Percentiles rank a stretch among this genome's conserved stretches.
Conservation (phyloP, 2,329 filamentous ascomycete genomes). For the Cytospora leucostoma region DNA sequence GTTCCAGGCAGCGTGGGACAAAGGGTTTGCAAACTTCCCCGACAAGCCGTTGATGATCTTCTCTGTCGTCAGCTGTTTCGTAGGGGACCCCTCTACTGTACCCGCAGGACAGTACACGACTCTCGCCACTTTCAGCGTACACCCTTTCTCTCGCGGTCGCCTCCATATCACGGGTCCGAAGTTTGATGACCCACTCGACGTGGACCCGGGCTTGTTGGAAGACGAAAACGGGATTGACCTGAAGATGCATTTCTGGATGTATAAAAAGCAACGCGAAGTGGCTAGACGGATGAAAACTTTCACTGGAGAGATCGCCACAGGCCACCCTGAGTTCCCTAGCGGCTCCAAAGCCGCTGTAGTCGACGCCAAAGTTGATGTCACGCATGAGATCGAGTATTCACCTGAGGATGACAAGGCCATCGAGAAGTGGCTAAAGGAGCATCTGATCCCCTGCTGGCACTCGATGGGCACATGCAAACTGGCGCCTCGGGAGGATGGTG, state of each 20-base stretch:
- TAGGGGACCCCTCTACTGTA: too few relatives aligned
- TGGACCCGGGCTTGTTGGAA: constrained; percentile 54
- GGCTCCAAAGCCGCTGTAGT: constrained; percentile 43
- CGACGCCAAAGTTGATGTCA: constrained; percentile 29
- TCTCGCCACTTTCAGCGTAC: constrained; percentile 29
- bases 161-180: constrained; percentile 48
- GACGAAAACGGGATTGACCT: constrained; percentile 48
- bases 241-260: constrained; percentile 54
- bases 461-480: constrained; percentile 49
- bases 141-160: constrained; percentile 18
- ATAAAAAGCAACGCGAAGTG: constrained; percentile 51
- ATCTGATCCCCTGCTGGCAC: constrained; percentile 46
- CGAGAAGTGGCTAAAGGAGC: constrained; percentile 44
- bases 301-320: constrained; percentile 33
- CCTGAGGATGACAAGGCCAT: constrained; percentile 51
- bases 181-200: constrained; percentile 45
- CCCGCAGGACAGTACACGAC: too few relatives aligned
- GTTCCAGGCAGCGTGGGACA: constrained; percentile 31
- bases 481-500: constrained; percentile 42
- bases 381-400: constrained; percentile 47
- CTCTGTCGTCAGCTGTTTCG: neutral
- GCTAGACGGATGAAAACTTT: constrained; percentile 47
- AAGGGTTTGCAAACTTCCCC: constrained; percentile 29
- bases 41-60: constrained; percentile 31
- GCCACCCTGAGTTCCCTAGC: constrained; percentile 32